Percentiles rank a stretch among this genome's conserved stretches.
Evolutionary conservation across 352 stramenopile genomes (phyloP).

Genomic region (Phytophthora pluvialis): DNA sequence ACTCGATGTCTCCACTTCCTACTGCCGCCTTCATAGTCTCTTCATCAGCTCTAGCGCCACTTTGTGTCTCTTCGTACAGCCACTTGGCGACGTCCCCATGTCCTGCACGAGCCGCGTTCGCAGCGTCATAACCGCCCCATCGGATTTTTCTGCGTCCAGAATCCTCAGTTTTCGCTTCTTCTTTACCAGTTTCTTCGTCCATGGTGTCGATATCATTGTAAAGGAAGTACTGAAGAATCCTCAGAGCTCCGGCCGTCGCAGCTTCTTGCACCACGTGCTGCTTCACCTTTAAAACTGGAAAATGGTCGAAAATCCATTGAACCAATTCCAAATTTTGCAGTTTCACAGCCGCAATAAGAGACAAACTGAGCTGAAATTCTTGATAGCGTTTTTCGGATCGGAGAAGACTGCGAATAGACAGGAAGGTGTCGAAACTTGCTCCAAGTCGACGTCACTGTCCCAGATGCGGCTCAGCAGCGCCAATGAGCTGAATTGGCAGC

Average conservation of each 20-base stretch:
- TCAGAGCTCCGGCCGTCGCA: constrained; percentile 1
- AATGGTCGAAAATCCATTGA: constrained; percentile 17
- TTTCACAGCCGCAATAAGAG: constrained; percentile 2
- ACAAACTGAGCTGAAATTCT: constrained; percentile 7
- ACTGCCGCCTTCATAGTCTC: background rate
- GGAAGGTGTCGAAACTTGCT: background rate
- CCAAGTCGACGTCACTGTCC: constrained; percentile 1
- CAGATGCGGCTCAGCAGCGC: constrained; percentile 11
- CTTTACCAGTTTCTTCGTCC: background rate
- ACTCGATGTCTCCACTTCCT: constrained; percentile 18
- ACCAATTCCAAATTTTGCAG: background rate
- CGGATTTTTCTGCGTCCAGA: background rate
- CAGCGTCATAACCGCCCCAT: constrained; percentile 1
- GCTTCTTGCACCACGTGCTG: constrained; percentile 7
- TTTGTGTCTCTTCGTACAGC: constrained; percentile 4
- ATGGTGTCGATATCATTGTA: constrained; percentile 1
- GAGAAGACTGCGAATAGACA: constrained; percentile 4
- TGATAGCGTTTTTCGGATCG: constrained; percentile 1
- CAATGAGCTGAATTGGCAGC: constrained; percentile 9
- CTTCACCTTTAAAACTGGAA: background rate
- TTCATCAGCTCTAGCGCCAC: background rate
- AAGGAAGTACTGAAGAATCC: constrained; percentile 17
- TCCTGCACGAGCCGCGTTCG: constrained; percentile 5
- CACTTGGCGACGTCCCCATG: constrained; percentile 9
- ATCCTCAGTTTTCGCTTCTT: background rate